Base-by-base conservation (phyloP, 176 grass and related monocot genomes). In the Poa annua region DNA sequence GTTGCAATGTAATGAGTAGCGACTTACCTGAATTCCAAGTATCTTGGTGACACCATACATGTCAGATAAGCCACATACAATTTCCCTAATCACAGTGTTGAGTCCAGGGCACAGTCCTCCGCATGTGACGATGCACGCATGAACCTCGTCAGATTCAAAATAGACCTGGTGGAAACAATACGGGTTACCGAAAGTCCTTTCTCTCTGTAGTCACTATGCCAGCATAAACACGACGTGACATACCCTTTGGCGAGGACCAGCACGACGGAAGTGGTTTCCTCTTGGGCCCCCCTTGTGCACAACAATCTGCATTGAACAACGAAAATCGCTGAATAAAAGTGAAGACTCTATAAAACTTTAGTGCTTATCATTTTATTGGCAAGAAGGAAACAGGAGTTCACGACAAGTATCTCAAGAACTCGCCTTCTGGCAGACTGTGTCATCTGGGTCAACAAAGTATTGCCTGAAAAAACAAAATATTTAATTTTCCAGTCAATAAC, bases 11-110 rank as follows among this genome's bases (percentile, higher is more conserved):
- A 70, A 66, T 47, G 55, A 48, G 22, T 0, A 72, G 14, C 7
- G 25, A 39, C 72, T 79, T 79, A 90, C 96, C 85, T 96, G 92
- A 85, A 99, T 99, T 51, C 96, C 96, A 53, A 96, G 83, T 68
- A 99, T 73, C 89, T 90, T 91, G 34, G 72, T 89, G 83, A 96
- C 93, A 85, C 89, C 91, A 90, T 99, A 99, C 96, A 99, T 99
- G 72, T 86, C 85, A 48, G 19, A 91, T 82, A 99, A 90, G 62
- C 96, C 96, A 2, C 96, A 99, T 47, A 96, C 93, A 66, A 99
- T 93, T 89, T 99, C 96, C 81, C 96, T 93, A 83, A 99, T 99
- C 24, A 99, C 96, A 13, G 96, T 99, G 49, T 99, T 99, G 74
- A 99, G 96, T 36, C 96, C 96, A 78, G 96, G 96, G 78, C 96